Evolutionary conservation across 768 basidiomycete species (phyloP), one percentile per base, ranked within the genome.

Genomic region (Leccinellum luteum): DNA sequence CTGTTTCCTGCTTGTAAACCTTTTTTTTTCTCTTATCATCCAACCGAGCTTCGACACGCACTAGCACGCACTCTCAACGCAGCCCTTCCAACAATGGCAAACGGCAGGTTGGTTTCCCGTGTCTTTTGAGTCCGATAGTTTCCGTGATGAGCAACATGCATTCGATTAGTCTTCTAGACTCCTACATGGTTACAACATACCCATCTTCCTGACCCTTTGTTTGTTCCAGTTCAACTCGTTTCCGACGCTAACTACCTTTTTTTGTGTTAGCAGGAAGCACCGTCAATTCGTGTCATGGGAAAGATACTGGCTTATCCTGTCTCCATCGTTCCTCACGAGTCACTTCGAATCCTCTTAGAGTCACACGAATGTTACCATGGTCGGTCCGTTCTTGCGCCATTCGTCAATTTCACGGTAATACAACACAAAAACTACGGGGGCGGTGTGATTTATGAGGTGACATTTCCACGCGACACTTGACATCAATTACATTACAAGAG

Each of bases 91-190:
- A n/a, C 6, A 52, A 56, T 28, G 6, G 19, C 15, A 41, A 54
- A 51, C 50, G 58, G 67, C 68, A 48, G 19, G 65, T 60, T 41
- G 50, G 30, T 51, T 56, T 15, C 9, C 3, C 25, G 31, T 30
- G 14, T 19, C 13, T 51, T 34, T 47, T 32, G 3, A 41, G 43
- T 19, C 55, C 48, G 2, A 38, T 9, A 21, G 60, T 59, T 56
- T 6, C 38, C 15, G 52, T 75, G 75, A 81, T 85, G 87, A 85
- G 81, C 80, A 82, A 75, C 73, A 73, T 74, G 81, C 74, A 81
- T 80, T 69, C 87, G 93, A 94, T 95, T 95, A 94, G 92, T 95
- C 91, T 92, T 92, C 73, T 87, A 92, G 92, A 92, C 87, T 66
- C 60, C 61, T 60, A 71, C 75, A 82, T 90, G 90, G 88, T 91